phyloP scores from a whole-genome alignment of 495 filamentous ascomycete species.

The Podospora conica region DNA sequence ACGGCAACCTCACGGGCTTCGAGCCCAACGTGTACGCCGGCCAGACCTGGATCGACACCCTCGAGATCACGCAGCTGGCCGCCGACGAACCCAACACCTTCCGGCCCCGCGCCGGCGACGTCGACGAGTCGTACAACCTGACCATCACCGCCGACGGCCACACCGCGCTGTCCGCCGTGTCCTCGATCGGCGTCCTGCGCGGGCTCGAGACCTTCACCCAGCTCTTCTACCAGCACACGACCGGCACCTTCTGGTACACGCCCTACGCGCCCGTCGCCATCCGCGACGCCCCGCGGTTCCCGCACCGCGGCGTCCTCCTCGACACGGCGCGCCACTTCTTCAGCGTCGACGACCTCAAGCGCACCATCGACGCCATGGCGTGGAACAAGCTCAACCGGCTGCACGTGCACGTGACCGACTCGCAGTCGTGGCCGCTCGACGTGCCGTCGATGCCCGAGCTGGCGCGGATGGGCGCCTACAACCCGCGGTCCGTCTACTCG shows the following conservation, averaged over 20 bases:
- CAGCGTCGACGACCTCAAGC: conserved; percentile 54
- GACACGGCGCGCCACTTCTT: conserved; percentile 65
- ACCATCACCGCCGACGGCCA: conserved; percentile 47
- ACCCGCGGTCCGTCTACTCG: conserved; percentile 54
- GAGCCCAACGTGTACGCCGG: conserved; percentile 48
- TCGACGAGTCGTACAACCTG: conserved; percentile 70
- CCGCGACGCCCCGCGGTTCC: conserved; percentile 58
- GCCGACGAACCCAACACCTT: conserved; percentile 48
- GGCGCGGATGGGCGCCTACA: conserved; percentile 62
- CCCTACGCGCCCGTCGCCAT: conserved; percentile 60
- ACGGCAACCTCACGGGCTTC: conserved; percentile 45
- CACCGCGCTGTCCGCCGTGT: conserved; percentile 53
- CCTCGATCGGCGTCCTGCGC: conserved; percentile 59
- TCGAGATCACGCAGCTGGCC: conserved; percentile 54
- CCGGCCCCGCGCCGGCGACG: conserved; percentile 52
- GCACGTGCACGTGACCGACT: conserved; percentile 74
- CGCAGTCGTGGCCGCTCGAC: conserved; percentile 78
- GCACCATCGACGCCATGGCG: conserved; percentile 63
- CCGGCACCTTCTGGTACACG: conserved; percentile 53
- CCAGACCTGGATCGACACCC: conserved; percentile 46
- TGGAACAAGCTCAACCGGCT: conserved; percentile 76
- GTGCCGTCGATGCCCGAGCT: conserved; percentile 67
- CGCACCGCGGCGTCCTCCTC: conserved; percentile 68
- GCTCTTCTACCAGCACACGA: conserved; percentile 65
- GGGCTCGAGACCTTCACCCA: conserved; percentile 67